Conservation (phyloP, 2,329 filamentous ascomycete genomes). For the Aspergillus bombycis region DNA sequence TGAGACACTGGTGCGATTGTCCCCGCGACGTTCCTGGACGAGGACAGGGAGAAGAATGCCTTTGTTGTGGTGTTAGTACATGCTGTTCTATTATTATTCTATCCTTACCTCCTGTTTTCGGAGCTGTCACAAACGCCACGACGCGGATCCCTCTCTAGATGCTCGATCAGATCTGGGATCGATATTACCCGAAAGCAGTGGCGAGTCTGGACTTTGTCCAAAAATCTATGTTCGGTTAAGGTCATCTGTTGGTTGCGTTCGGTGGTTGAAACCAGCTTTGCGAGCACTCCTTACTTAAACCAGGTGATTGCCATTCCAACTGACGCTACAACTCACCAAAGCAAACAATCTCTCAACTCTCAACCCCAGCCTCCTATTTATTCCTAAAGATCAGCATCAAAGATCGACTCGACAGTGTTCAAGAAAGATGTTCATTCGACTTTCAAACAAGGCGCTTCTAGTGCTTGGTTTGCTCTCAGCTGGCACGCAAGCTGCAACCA, state of each 20-base stretch:
- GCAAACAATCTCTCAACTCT: constrained; percentile 19
- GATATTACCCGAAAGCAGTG: constrained; percentile 4
- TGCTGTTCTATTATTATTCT: background rate
- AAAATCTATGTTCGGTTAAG: background rate
- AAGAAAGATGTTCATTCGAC: constrained; percentile 29
- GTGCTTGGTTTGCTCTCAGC: constrained; percentile 30
- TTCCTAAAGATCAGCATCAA: constrained; percentile 13
- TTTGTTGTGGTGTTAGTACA: background rate
- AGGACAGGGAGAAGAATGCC: background rate
- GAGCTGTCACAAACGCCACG: constrained; percentile 1
- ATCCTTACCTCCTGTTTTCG: constrained; percentile 5
- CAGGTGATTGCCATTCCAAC: constrained; percentile 32
- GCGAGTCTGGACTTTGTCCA: background rate
- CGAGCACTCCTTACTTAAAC: constrained; percentile 35
- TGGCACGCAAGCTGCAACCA: constrained; percentile 26
- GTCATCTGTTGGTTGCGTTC: constrained; percentile 22
- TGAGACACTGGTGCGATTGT: background rate
- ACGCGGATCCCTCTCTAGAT: background rate
- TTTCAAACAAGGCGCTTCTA: constrained; percentile 30
- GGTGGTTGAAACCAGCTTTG: constrained; percentile 12
- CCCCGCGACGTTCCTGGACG: background rate
- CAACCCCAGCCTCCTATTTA: constrained; percentile 26
- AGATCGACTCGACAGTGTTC: constrained; percentile 11
- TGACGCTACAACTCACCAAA: constrained; percentile 21
- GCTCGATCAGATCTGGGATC: constrained; percentile 2